Conservation (phyloP, 2,329 filamentous ascomycete genomes). For the Ascochyta lentis region DNA sequence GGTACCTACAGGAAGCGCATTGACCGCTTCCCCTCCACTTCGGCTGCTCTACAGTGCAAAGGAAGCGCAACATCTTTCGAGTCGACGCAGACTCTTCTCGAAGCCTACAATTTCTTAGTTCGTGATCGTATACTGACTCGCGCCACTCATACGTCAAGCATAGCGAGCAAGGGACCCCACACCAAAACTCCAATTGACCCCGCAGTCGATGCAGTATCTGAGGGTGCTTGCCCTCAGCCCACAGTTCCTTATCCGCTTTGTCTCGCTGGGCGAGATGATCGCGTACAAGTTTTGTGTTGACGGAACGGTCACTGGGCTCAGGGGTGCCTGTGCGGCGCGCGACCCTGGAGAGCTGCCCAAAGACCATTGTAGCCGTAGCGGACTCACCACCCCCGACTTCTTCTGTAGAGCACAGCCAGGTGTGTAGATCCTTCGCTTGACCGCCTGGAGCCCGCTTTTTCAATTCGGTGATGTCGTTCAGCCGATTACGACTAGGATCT, state of each 20-base stretch:
- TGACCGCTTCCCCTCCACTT: conserved; percentile 2
- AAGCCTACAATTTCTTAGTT: conserved; percentile 1
- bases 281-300: conserved; percentile 4
- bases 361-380: conserved; percentile 1
- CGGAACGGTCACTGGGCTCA: not conserved
- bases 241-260: conserved; percentile 2
- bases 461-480: conserved; percentile 1
- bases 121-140: conserved; percentile 3
- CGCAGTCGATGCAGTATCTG: conserved; percentile 2
- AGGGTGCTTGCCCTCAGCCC: not conserved
- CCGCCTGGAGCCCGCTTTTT: conserved; percentile 1
- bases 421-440: not conserved
- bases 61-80: conserved; percentile 3
- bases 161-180: conserved; percentile 1
- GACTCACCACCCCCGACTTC: not conserved
- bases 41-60: conserved; percentile 3
- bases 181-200: conserved; percentile 4
- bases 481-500: not conserved
- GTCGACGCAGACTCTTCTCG: conserved; percentile 2
- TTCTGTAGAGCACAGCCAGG: conserved; percentile 5
- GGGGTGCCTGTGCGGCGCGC: not conserved
- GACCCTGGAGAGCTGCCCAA: conserved; percentile 1
- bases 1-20: conserved; percentile 4
- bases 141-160: conserved; percentile 2
- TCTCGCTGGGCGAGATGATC: conserved; percentile 1